Conservation (phyloP, 129 eudicot species). For the sunflower (Helianthus annuus) region DNA sequence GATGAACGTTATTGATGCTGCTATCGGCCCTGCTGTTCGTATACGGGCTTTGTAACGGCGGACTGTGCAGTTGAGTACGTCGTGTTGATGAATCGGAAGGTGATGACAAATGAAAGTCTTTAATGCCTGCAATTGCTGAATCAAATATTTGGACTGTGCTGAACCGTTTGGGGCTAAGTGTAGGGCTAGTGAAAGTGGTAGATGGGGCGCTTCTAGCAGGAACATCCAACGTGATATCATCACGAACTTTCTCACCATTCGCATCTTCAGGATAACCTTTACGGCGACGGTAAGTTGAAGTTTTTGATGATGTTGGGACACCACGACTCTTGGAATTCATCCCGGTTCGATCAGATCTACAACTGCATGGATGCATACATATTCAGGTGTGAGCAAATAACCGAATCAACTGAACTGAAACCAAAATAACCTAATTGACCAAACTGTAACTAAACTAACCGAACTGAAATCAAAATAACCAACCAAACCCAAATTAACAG, state of each 20-base stretch:
- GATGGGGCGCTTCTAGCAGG: slow-evolving; percentile 77
- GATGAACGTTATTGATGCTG: slow-evolving; percentile 50
- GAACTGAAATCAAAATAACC: no score
- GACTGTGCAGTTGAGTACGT: slow-evolving; percentile 57
- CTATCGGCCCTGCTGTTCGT: slow-evolving; percentile 36
- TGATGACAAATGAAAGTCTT: slow-evolving; percentile 31
- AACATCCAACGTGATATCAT: slow-evolving; percentile 49
- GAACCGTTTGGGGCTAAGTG: slow-evolving; percentile 72
- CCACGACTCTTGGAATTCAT: slow-evolving; percentile 33
- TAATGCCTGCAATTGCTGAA: slow-evolving; percentile 31
- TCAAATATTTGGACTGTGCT: slow-evolving; percentile 47
- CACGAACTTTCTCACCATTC: slow-evolving; percentile 34
- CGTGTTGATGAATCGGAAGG: slow-evolving; percentile 41
- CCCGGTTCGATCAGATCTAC: slow-evolving; percentile 26
- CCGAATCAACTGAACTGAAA: no score
- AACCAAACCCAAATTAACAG: no score
- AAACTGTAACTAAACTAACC: not conserved
- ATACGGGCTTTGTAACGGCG: slow-evolving; percentile 42
- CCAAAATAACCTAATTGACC: not conserved
- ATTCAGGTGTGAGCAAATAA: no score
- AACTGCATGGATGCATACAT: slow-evolving; percentile 24
- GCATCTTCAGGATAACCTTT: slow-evolving; percentile 39
- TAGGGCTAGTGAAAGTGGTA: slow-evolving; percentile 68
- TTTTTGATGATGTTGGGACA: slow-evolving; percentile 34
- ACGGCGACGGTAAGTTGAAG: slow-evolving; percentile 58